Conservation (phyloP, 2,329 filamentous ascomycete genomes). For the Xylaria sp. region DNA sequence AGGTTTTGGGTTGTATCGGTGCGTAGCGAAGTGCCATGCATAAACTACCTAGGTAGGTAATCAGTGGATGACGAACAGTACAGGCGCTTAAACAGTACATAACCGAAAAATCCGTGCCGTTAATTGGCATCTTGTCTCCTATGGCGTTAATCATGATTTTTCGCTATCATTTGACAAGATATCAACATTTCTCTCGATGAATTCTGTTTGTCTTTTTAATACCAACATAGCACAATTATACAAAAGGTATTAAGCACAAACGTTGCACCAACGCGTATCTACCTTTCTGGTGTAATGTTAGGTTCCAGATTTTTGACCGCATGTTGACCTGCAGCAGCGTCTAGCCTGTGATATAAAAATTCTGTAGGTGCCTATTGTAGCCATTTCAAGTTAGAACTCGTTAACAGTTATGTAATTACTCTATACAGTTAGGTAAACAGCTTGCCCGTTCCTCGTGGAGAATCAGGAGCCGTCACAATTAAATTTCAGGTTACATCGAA, state of each 20-base stretch:
- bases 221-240: not conserved
- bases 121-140: not conserved
- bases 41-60: not conserved
- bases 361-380: not conserved
- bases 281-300: not conserved
- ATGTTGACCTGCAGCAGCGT: not conserved
- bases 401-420: conserved; percentile 2
- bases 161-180: too few relatives aligned
- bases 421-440: not conserved
- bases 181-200: not conserved
- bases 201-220: not conserved
- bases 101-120: not conserved
- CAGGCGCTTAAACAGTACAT: not conserved
- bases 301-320: not conserved
- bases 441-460: not conserved
- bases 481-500: not conserved
- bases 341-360: not conserved
- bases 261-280: not conserved
- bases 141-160: not conserved
- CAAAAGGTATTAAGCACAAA: not conserved
- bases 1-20: not conserved
- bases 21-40: conserved; percentile 10
- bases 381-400: not conserved
- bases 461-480: not conserved
- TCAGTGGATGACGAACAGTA: not conserved